Base-by-base conservation (phyloP, 2,329 filamentous ascomycete species). In the Sclerotinia minor region DNA sequence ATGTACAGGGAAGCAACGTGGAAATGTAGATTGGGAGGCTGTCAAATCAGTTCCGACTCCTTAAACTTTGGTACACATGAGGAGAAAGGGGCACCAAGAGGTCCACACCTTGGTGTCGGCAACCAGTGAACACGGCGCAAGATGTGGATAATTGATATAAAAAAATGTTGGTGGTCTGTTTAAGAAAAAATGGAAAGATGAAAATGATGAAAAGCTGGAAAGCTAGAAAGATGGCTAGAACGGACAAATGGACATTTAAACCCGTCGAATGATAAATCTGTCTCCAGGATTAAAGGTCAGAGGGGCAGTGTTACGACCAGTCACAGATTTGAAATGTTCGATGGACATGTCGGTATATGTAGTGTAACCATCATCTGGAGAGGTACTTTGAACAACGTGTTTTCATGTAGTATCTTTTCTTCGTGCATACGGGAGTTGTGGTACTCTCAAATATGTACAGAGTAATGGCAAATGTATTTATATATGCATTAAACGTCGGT, bases 1-100 rank as follows among this genome's bases (percentile, higher is more conserved):
- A 64, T 54, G 47, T 41, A 44, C 54, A 53, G 64, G 64, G 55
- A 53, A 67, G 58, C 44, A 67, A 67, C 64, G 64, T 67, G 64
- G 64, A 61, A 52, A 61, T 49, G 64, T 38, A 60, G 44, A 41
- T 47, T 19, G 38, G 32, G 21, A 38, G 7, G n/a, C 26, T 55
- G 63, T 45, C 35, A 65, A 65, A 29, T 17, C 45, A 47, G 44
- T 60, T 47, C 64, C 53, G 55, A 29, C 50, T 61, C 55, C 24
- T 6, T n/a, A 53, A 52, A 45, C n/a, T 61, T 54, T 60, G 64
- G 32, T 45, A 53, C 47, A 60, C 13, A 4, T 52, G 15, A 44
- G 26, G 53, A 19, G 24, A 35, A 59, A 53, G 52, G 54, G 49
- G 47, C 55, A 52, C 64, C 45, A 52, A 17, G n/a, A 59, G 53